Evolutionary conservation across 2,329 filamentous ascomycete genomes (phyloP), one percentile per base, ranked within the genome.

Genomic region (Sphaerulina populicola): DNA sequence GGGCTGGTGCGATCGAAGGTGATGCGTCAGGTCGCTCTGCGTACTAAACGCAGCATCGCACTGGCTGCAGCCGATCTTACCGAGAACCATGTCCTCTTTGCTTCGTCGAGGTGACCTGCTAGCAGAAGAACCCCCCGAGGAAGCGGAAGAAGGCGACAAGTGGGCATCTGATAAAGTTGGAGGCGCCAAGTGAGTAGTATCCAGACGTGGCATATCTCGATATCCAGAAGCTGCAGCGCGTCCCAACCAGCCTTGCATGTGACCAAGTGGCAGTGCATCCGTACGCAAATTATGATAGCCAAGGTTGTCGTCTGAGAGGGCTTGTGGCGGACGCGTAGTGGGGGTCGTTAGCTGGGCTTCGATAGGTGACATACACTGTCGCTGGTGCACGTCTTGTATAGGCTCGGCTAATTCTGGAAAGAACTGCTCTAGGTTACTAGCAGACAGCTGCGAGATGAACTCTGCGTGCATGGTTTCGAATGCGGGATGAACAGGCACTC

Each of bases 121-220:
- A 3, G 49, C 29, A 2, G 54, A 55, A 2, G 58, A 60, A 3
- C 44, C 56, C 11, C 51, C 48, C 2, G 58, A 54, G 9, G 58
- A 58, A 11, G 56, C 56, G 9, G 58, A 60, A 5, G 53, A 55
- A 9, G 58, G 58, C 12, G 58, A 57, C 11, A 50, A 50, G 38
- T 54, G 49, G 2, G 47, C 44, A 5, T 51, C 44, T 5, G 42
- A 42, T 11, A 15, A 3, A 4, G 50, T 37, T 1, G 58, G 58
- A 11, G 49, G 49, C 18, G 44, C 50, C n/a, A 58, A 50, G 10
- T n/a, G 50, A 30, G 41, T 47, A 2, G 58, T 58, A 38, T 57
- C 42, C 14, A 57, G 30, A 9, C 51, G 49, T 11, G 48, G 54
- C 35, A 52, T 31, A 8, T 50, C 31, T n/a, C 44, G 54, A 12